Evolutionary conservation across 1,139 yeast genomes (phyloP).

Genomic region (Sugiyamaella sp.): DNA sequence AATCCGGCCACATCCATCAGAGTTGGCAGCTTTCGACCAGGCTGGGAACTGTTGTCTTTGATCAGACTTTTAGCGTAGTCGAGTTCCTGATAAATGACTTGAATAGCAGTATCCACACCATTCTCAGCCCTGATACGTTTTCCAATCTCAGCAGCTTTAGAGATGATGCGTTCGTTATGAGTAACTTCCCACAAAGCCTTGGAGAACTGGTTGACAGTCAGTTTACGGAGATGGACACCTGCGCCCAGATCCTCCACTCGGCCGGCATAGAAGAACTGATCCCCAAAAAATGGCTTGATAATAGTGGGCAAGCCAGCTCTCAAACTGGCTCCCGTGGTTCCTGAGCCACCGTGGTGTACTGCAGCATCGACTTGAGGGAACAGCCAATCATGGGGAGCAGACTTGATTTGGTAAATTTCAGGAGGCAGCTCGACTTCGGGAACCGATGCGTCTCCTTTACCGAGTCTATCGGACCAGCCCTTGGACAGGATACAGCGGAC

Average conservation of each 20-base stretch:
- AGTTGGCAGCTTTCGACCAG: constrained; percentile 13
- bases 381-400: constrained; percentile 92
- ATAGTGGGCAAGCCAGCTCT: constrained; percentile 87
- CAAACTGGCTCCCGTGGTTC: constrained; percentile 92
- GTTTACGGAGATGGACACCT: constrained; percentile 72
- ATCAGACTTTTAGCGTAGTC: constrained; percentile 60
- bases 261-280: constrained; percentile 87
- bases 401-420: constrained; percentile 67
- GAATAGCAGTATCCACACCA: constrained; percentile 80
- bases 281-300: constrained; percentile 94
- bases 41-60: constrained; percentile 17
- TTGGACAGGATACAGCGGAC: constrained; percentile 86
- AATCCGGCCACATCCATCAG: constrained; percentile 21
- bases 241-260: constrained; percentile 88
- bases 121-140: constrained; percentile 64
- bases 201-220: constrained; percentile 63
- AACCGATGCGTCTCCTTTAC: constrained; percentile 43
- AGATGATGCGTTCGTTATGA: constrained; percentile 64
- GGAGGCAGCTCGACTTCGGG: constrained; percentile 66
- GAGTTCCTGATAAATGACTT: constrained; percentile 72
- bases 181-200: constrained; percentile 72
- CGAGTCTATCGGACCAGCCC: constrained; percentile 89
- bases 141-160: constrained; percentile 66
- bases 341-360: constrained; percentile 97
- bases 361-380: constrained; percentile 89